Evolutionary conservation across 2,329 filamentous ascomycete genomes (phyloP).

Genomic region (Clonostachys chloroleuca): DNA sequence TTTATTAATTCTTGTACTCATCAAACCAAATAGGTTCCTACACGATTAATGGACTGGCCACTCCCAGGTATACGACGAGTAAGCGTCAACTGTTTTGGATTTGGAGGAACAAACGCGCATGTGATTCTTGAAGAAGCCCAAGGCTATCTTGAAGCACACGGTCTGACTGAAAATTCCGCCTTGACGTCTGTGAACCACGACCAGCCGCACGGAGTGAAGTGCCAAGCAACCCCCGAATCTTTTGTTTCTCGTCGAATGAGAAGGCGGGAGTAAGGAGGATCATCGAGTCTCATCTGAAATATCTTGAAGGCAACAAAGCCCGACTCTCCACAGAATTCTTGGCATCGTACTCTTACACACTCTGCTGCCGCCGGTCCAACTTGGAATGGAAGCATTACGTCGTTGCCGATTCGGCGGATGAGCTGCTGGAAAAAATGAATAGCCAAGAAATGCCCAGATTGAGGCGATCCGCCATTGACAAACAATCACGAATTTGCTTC

Average conservation of each 20-base stretch:
- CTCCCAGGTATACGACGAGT: slow-evolving; percentile 36
- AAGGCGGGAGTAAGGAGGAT: slow-evolving; percentile 29
- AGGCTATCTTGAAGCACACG: slow-evolving; percentile 27
- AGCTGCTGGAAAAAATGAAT: slow-evolving; percentile 23
- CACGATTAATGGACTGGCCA: slow-evolving; percentile 35
- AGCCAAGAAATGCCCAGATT: slow-evolving; percentile 7
- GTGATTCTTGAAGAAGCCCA: slow-evolving; percentile 44
- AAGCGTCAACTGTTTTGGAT: slow-evolving; percentile 54
- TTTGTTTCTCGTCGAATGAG: slow-evolving; percentile 38
- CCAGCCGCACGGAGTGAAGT: background rate
- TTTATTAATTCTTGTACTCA: no score
- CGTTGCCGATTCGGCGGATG: slow-evolving; percentile 23
- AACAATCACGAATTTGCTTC: slow-evolving; percentile 26
- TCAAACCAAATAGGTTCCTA: slow-evolving; percentile 25
- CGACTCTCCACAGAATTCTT: slow-evolving; percentile 13
- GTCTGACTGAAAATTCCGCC: slow-evolving; percentile 27
- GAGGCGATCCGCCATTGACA: slow-evolving; percentile 15
- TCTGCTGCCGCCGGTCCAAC: slow-evolving; percentile 35
- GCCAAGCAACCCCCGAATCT: slow-evolving; percentile 17
- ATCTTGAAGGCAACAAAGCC: slow-evolving; percentile 13
- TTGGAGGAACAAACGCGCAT: slow-evolving; percentile 53
- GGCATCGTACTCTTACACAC: slow-evolving; percentile 38
- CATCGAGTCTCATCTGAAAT: slow-evolving; percentile 24
- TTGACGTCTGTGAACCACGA: slow-evolving; percentile 8
- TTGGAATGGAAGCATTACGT: slow-evolving; percentile 36